These are phyloP conservation scores for Pyricularia grisea DNA, from an alignment of 2,329 filamentous ascomycete species.

Conservation along the genomic window DNA sequence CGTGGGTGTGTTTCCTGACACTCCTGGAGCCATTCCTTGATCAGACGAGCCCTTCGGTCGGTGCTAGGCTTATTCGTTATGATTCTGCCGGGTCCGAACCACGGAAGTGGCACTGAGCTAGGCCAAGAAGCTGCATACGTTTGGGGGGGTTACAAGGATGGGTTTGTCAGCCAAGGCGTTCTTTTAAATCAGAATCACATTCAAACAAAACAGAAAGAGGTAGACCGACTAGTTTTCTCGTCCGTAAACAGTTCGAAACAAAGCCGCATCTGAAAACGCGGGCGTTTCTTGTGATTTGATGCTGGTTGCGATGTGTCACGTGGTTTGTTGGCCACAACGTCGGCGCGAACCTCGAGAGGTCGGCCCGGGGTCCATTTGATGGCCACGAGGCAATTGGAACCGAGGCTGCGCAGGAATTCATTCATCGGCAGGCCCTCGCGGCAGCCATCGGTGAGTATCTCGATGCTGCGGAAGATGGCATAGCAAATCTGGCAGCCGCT, in stretches of 20 bases:
- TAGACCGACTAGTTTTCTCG: background rate
- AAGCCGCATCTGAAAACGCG: background rate
- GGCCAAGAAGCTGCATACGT: background rate
- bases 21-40: slow-evolving; percentile 1
- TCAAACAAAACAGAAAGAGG: background rate
- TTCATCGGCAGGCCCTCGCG: slow-evolving; percentile 1
- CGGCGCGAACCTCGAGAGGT: slow-evolving; percentile 1
- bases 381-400: background rate
- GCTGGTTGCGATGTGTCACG: background rate
- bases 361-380: background rate
- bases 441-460: slow-evolving; percentile 2
- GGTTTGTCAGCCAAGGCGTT: background rate
- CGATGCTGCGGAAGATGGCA: slow-evolving; percentile 2
- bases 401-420: background rate
- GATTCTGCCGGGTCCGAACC: slow-evolving; percentile 2
- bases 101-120: background rate
- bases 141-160: background rate
- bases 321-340: background rate
- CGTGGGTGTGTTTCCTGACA: slow-evolving; percentile 1
- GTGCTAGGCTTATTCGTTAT: background rate
- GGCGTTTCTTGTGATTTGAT: background rate
- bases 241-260: slow-evolving; percentile 3
- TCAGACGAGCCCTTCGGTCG: background rate
- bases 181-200: background rate
- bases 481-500: slow-evolving; percentile 5